phyloP scores from a whole-genome alignment of 352 stramenopile species.

The Phytophthora hibernalis region DNA sequence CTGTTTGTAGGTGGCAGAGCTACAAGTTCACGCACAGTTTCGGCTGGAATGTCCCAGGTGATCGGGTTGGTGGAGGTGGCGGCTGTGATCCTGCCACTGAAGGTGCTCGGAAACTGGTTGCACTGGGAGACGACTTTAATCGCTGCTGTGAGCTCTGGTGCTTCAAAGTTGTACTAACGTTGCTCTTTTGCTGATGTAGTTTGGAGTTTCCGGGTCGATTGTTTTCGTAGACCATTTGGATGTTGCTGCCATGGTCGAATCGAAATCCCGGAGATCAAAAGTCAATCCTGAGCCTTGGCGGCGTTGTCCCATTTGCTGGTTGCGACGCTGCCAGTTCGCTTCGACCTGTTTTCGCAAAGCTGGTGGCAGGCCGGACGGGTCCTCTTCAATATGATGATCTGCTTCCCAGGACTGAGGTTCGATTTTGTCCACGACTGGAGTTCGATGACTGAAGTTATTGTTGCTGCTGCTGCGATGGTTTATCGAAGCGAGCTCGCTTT shows the following conservation, averaged over 20 bases:
- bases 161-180: not conserved
- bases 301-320: constrained; percentile 20
- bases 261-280: constrained; percentile 20
- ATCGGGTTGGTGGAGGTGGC: constrained; percentile 3
- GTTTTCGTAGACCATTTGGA: constrained; percentile 15
- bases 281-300: constrained; percentile 9
- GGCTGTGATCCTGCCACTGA: constrained; percentile 11
- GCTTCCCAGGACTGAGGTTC: constrained; percentile 12
- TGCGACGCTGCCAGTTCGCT: constrained; percentile 56
- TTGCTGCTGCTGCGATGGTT: constrained; percentile 1
- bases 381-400: constrained; percentile 25
- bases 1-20: constrained; percentile 3
- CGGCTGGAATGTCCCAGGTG: constrained; percentile 16
- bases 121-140: constrained; percentile 2
- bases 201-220: not conserved
- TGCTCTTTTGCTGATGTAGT: constrained; percentile 5
- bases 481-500: constrained; percentile 1
- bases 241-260: constrained; percentile 9
- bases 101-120: not conserved
- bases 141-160: constrained; percentile 5
- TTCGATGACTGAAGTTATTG: not conserved
- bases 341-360: constrained; percentile 63
- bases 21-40: constrained; percentile 37
- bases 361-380: constrained; percentile 62
- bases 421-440: constrained; percentile 8